phyloP scores from a whole-genome alignment of 306 rosid species.

The Cucumis sativus region Cucumber_9930_V3 NC_026657.2:37137501-37138000 shows the following conservation, averaged over 20 bases:
- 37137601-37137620: constrained; percentile 14
- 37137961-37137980: neutral
- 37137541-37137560: constrained; percentile 79
- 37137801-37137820: constrained; percentile 8
- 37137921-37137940: neutral
- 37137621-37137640: neutral
- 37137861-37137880: neutral
- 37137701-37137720: constrained; percentile 43
- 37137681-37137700: constrained; percentile 70
- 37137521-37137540: constrained; percentile 82
- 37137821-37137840: neutral
- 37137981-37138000: neutral
- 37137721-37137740: constrained; percentile 83
- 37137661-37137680: constrained; percentile 65
- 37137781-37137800: constrained; percentile 46
- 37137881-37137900: neutral
- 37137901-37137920: neutral
- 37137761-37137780: constrained; percentile 87
- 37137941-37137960: neutral
- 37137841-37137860: neutral
- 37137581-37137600: constrained; percentile 39
- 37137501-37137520: constrained; percentile 91
- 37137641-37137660: neutral
- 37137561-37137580: constrained; percentile 85
- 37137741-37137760: constrained; percentile 84